Percentiles rank a stretch among this genome's conserved stretches.
Conservation (phyloP, 805 yeast genomes). For the Hanseniaspora valbyensis region DNA sequence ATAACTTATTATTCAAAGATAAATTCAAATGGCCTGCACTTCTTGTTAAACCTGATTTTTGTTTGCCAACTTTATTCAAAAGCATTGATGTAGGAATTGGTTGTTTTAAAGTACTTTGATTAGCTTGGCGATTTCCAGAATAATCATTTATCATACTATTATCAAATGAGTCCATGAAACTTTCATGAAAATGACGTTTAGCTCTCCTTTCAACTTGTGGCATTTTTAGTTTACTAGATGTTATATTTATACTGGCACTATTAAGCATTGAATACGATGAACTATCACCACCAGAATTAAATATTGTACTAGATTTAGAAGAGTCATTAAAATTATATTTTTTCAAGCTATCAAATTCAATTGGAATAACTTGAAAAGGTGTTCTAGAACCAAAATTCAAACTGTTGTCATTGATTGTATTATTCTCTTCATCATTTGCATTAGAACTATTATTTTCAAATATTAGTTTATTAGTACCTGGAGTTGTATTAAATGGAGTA, state of each 20-base stretch:
- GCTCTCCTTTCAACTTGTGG: conserved; percentile 11
- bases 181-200: conserved; percentile 11
- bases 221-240: conserved; percentile 3
- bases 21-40: conserved; percentile 44
- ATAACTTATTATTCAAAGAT: conserved; percentile 31
- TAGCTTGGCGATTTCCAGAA: neutral
- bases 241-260: neutral
- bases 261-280: neutral
- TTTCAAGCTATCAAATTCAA: conserved; percentile 14
- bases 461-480: conserved; percentile 4
- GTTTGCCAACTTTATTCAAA: conserved; percentile 5
- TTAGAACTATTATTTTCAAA: neutral
- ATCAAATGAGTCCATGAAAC: conserved; percentile 12
- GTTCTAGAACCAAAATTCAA: conserved; percentile 6
- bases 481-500: conserved; percentile 6
- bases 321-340: conserved; percentile 1
- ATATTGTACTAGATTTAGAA: neutral
- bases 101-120: neutral
- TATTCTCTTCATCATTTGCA: neutral
- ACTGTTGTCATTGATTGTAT: neutral
- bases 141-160: neutral
- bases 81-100: neutral
- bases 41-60: conserved; percentile 34
- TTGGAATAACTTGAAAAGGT: conserved; percentile 13
- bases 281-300: conserved; percentile 1